Base-by-base conservation (phyloP, 2,329 filamentous ascomycete genomes). In the Aspergillus alliaceus region DNA sequence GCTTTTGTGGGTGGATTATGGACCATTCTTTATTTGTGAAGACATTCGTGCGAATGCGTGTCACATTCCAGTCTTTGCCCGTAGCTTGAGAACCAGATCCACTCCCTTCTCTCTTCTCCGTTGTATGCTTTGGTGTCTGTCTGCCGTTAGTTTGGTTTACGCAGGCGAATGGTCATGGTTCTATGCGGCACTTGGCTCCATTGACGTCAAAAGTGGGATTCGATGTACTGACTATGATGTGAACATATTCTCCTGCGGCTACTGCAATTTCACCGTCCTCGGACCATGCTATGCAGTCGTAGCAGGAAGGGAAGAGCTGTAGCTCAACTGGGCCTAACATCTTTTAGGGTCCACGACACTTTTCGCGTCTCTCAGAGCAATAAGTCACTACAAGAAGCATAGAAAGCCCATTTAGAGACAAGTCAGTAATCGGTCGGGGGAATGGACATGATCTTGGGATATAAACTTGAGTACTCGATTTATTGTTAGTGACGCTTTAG, bases 231-330 rank as follows among this genome's bases (percentile, higher is more conserved):
- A 83, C 75, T 61, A 86, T 66, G 37, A 86, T 73, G 40, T 84
- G 77, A 18, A 86, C 77, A 59, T 77, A 73, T 64, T 86, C 84
- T 51, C 82, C 81, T 11, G 79, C 80, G 14, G 82, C 82, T 47
- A 86, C 70, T 6, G 84, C 84, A 44, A 87, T 76, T 49, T 82
- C 80, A 46, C 83, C 82, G 62, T 86, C 83, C 37, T 76, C 69
- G 6, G 84, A 86, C 84, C 85, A 87, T 51, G 79, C 75, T n/a
- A 87, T 69, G 49, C 81, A 82, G 62, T 82, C 73, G 25, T 76
- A 69, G 57, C 78, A 80, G 3, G 80, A 80, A 2, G 84, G 83
- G 72, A 79, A 83, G 54, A 80, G 74, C 24, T 72, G 70, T 6
- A 79, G 64, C 53, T 74, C 67, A 29, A 79, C 52, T 1, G 74